Percentiles rank a stretch among this genome's conserved stretches.
Conservation (phyloP, 164 flowering plant genomes). For the Saururus chinensis region DNA sequence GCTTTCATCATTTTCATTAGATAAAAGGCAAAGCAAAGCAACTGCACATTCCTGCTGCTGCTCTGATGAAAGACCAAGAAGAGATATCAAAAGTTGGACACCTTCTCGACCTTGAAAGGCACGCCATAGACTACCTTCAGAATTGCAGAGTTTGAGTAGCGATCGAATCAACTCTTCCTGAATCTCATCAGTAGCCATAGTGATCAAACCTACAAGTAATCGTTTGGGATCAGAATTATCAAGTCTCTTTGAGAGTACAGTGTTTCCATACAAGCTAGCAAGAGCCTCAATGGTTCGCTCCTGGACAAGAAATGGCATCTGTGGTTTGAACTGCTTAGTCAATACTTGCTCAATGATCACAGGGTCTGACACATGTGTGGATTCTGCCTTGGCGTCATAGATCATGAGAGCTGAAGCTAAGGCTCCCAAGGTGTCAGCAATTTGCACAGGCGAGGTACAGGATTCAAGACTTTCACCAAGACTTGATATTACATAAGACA, state of each 20-base stretch:
- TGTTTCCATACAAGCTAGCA: constrained; percentile 92
- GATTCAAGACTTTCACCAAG: constrained; percentile 98
- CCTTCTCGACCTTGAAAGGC: constrained; percentile 99
- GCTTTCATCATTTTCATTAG: constrained; percentile 92
- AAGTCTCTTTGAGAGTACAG: constrained; percentile 54
- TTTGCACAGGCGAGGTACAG: constrained; percentile 81
- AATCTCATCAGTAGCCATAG: constrained; percentile 87
- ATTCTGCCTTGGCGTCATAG: constrained; percentile 80
- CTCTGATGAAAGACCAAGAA: constrained; percentile 98
- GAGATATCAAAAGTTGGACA: constrained; percentile 89
- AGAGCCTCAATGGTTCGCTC: constrained; percentile 97
- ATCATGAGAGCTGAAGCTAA: constrained; percentile 99
- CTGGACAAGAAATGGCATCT: constrained; percentile 67
- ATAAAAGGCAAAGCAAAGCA: constrained; percentile 73
- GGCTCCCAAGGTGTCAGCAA: constrained; percentile 94
- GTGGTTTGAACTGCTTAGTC: constrained; percentile 70
- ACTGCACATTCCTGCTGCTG: constrained; percentile 99
- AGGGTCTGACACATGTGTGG: constrained; percentile 75
- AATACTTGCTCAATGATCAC: constrained; percentile 66
- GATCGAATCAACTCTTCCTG: constrained; percentile 85
- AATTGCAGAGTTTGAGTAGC: constrained; percentile 63
- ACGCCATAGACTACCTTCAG: constrained; percentile 79
- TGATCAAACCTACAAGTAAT: constrained; percentile 87
- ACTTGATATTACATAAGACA: constrained; percentile 91
- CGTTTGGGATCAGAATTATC: constrained; percentile 77